Base-by-base conservation (phyloP, 108 stramenopile species). In the Fragilaria radians region DNA sequence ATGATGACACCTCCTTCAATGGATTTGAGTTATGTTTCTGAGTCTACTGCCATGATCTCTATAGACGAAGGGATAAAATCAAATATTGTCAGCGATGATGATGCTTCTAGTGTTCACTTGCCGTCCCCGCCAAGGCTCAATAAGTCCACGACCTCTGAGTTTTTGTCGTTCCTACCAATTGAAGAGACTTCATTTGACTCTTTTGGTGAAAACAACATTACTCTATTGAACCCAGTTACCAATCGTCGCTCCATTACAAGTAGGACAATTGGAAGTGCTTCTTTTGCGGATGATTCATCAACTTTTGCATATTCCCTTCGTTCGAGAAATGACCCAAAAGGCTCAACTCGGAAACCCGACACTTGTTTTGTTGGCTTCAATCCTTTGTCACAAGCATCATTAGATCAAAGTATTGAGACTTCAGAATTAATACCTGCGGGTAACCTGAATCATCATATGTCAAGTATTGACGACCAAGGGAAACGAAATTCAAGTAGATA, bases 401-500 rank as follows among this genome's bases (percentile, higher is more conserved):
- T n/a, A 7, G n/a, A 25, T 9, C 14, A 5, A 25, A n/a, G 7
- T 9, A 9, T n/a, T 25, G 14, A 52, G 9, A n/a, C 19, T n/a
- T 5, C 19, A 9, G n/a, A 52, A 42, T 7, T 42, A 14, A 14
- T 11, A 11, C 36, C 7, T 11, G 36, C 7, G 7, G 14, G 11
- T 42, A 11, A 11, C 36, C 11, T 42, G 7, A 11, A 7, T 42
- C 36, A 7, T 42, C 50, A 7, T 17, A 52, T 7, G 50, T 17
- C 5, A n/a, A 9, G 7, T 9, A 7, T 17, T 24, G n/a, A 50
- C 57, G 57, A 59, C 57, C 31, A 11, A 2, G 60, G 66, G 3
- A 49, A 75, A 48, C 33, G 62, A n/a, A 66, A 60, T 50, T 58
- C 46, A 4, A 65, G 65, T 30, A 65, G 61, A 24, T 54, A 65